Evolutionary conservation across 495 filamentous ascomycete species (phyloP), one percentile per base, ranked within the genome.

Genomic region (Lophiotrema nucula): DNA sequence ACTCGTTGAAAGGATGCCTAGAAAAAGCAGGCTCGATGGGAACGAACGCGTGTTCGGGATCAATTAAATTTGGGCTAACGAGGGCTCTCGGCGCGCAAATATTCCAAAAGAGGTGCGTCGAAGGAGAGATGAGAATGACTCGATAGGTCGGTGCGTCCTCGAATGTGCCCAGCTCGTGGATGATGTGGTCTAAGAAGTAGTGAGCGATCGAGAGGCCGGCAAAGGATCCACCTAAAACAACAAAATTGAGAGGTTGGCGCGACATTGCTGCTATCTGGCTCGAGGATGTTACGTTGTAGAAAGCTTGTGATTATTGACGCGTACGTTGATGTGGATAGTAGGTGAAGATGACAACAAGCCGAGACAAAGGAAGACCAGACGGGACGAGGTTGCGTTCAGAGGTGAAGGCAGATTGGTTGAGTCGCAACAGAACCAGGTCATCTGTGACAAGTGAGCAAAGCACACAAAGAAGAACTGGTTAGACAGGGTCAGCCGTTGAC

Each of bases 61-160:
- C 23, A n/a, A 64, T 51, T 24, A 56, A 33, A 3, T 41, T 50
- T 16, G 43, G 27, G 6, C 43, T 53, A 4, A 67, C 60, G 11
- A 67, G 16, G 3, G 60, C 64, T 15, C 60, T 47, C 3, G 64
- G 64, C 4, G 56, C 55, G 33, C 64, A 47, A n/a, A 64, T 56
- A 21, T 67, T 67, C 60, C 60, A 64, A 48, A 60, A 64, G 0
- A 67, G 25, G 31, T 67, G 60, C 11, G 55, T 64, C 13, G 60
- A 67, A 10, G 64, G 64, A 24, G 56, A 56, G 3, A 64, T 28
- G 4, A 64, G 44, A 5, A 67, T 24, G 24, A 64, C 50, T 25
- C 52, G 41, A 47, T 67, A 67, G 24, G 25, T 39, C 0, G 56
- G 51, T 2, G 41, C 60, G 3, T 13, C 35, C 15, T 55, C 24